Base-by-base conservation (phyloP, 2,329 filamentous ascomycete species). In the Salinomyces thailandicus region DNA sequence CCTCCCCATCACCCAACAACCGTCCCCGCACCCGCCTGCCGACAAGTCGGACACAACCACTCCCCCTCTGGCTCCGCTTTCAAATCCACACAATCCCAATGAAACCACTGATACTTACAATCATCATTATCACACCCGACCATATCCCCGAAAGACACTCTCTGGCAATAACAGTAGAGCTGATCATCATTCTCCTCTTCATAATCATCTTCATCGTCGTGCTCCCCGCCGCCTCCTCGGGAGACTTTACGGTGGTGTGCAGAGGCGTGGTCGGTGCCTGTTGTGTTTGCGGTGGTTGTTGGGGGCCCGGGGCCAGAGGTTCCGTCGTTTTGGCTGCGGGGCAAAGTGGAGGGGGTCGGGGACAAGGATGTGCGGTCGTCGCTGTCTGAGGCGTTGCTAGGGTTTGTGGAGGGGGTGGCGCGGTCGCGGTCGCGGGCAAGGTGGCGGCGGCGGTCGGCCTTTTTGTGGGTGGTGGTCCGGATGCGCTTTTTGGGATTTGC, bases 111-210 rank as follows among this genome's bases (percentile, higher is more conserved):
- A 53, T 75, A 83, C 31, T 78, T 77, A 60, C 84, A 91, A 47
- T 79, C 72, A 39, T 81, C 77, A 58, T 89, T 89, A 64, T 91
- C 84, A 63, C 84, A 91, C 18, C 82, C 84, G 45, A 91, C 83
- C 84, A 91, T 91, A 54, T 89, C 81, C 43, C 84, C 84, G 54
- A 83, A 86, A 59, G 81, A 85, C 47, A 87, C 80, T 50, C 81
- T 81, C 57, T 87, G 80, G 59, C 84, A 91, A 18, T 80, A 70
- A 62, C 84, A 91, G 62, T 91, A 91, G 58, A 85, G 67, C 39
- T 64, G 83, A 12, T 60, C 46, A 59, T 67, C 56, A 48, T 67
- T 60, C 38, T 76, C 57, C 4, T 50, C 56, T 5, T 52, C 52
- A 4, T 51, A 45, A 9, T 48, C 54, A n/a, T 47, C 49, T 15